Evolutionary conservation across 1,284 basidiomycete species (phyloP).

Genomic region (Sanguinoderma infundibulare): DNA sequence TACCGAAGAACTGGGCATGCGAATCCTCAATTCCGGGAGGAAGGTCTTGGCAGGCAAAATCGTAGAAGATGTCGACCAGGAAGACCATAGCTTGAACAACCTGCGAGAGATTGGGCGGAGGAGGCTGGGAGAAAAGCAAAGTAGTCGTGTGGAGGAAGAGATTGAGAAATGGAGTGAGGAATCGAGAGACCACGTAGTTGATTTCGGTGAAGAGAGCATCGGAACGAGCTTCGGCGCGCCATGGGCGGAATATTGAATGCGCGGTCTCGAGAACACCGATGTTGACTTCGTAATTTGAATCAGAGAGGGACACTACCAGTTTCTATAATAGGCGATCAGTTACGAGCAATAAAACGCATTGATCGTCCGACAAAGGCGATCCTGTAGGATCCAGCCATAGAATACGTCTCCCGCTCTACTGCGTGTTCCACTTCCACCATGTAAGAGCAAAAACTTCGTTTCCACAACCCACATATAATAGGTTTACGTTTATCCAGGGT

Average conservation of each 20-base stretch:
- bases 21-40: slow-evolving; percentile 95
- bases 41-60: slow-evolving; percentile 94
- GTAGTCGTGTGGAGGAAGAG: slow-evolving; percentile 75
- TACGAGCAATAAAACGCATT: background rate
- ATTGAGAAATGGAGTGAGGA: slow-evolving; percentile 84
- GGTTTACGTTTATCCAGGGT: background rate
- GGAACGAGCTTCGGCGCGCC: slow-evolving; percentile 90
- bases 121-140: slow-evolving; percentile 50
- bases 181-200: slow-evolving; percentile 88
- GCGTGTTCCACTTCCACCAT: background rate
- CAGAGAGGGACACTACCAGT: slow-evolving; percentile 81
- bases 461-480: background rate
- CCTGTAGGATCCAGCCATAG: background rate
- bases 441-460: too few species aligned
- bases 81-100: slow-evolving; percentile 80
- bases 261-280: slow-evolving; percentile 92
- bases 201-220: slow-evolving; percentile 91
- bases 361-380: background rate
- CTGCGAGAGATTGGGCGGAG: slow-evolving; percentile 47
- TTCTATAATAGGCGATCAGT: slow-evolving; percentile 52
- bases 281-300: slow-evolving; percentile 84
- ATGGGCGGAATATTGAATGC: slow-evolving; percentile 93
- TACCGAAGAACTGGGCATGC: slow-evolving; percentile 81
- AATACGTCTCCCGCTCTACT: background rate
- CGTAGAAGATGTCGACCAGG: slow-evolving; percentile 89